phyloP scores from a whole-genome alignment of 2,329 filamentous ascomycete genomes.

The Bipolaris zeicola region DNA sequence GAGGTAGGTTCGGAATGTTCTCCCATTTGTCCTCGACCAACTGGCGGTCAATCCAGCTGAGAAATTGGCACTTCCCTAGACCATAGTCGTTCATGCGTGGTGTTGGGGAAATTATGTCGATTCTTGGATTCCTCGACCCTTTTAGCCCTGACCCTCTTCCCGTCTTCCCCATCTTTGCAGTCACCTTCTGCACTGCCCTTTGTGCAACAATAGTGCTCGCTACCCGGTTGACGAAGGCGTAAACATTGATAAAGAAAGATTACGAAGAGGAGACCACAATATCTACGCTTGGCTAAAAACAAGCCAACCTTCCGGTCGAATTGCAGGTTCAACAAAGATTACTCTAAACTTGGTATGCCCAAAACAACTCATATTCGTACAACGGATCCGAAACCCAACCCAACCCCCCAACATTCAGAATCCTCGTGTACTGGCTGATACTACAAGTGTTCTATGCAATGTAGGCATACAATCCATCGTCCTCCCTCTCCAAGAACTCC shows the following conservation, averaged over 20 bases:
- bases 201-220: too few species aligned
- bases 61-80: neutral
- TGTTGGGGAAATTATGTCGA: too few species aligned
- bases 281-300: neutral
- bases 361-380: neutral
- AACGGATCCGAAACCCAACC: neutral
- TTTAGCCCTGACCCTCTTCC: too few species aligned
- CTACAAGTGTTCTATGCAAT: slow-evolving; percentile 45
- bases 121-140: too few species aligned
- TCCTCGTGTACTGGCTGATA: neutral
- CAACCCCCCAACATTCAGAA: neutral
- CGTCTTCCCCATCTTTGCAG: too few species aligned
- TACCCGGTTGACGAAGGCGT: too few species aligned
- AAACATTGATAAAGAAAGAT: too few species aligned
- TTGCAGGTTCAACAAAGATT: neutral
- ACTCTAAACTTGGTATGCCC: neutral
- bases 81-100: too few species aligned
- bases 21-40: neutral
- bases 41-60: neutral
- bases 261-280: neutral
- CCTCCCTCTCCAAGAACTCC: slow-evolving; percentile 48
- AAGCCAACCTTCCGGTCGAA: neutral
- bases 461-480: slow-evolving; percentile 52
- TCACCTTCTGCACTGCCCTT: too few species aligned
- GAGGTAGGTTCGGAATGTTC: neutral